Conservation (phyloP, 805 yeast species). For the Metschnikowia noctiluminum region DNA sequence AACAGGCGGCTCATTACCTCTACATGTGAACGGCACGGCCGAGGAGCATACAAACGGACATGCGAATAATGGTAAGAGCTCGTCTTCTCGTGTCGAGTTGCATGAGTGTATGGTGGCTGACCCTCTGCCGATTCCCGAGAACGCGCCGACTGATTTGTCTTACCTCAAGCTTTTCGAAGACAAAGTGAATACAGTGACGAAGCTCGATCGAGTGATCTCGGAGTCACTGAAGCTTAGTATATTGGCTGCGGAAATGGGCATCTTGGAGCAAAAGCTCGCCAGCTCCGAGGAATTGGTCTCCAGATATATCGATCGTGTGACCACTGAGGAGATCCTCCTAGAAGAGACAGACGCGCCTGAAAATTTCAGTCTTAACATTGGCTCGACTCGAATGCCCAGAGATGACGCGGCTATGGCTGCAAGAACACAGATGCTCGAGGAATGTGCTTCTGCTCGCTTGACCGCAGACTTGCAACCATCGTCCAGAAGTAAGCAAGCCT, state of each 20-base stretch:
- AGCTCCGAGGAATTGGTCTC: conserved; percentile 24
- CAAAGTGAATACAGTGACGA: conserved; percentile 12
- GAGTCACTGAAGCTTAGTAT: conserved; percentile 18
- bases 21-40: conserved; percentile 1
- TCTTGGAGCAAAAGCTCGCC: conserved; percentile 12
- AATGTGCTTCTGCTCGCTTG: conserved; percentile 2
- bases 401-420: conserved; percentile 1
- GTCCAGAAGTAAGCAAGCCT: conserved; percentile 1
- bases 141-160: conserved; percentile 4
- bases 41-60: not conserved
- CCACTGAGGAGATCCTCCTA: conserved; percentile 32
- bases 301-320: conserved; percentile 34
- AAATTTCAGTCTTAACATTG: not conserved
- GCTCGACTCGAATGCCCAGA: conserved; percentile 7
- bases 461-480: conserved; percentile 5
- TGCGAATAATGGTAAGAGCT: not conserved
- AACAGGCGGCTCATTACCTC: conserved; percentile 1
- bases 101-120: not conserved
- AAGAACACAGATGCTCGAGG: conserved; percentile 7
- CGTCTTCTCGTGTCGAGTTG: not conserved
- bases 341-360: conserved; percentile 8
- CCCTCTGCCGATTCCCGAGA: not conserved
- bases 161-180: conserved; percentile 15
- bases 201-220: conserved; percentile 14
- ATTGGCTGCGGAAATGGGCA: conserved; percentile 17